These are phyloP conservation scores for Populus euphratica DNA, from an alignment of 345 rosid genomes.

Conservation along the genomic window DNA sequence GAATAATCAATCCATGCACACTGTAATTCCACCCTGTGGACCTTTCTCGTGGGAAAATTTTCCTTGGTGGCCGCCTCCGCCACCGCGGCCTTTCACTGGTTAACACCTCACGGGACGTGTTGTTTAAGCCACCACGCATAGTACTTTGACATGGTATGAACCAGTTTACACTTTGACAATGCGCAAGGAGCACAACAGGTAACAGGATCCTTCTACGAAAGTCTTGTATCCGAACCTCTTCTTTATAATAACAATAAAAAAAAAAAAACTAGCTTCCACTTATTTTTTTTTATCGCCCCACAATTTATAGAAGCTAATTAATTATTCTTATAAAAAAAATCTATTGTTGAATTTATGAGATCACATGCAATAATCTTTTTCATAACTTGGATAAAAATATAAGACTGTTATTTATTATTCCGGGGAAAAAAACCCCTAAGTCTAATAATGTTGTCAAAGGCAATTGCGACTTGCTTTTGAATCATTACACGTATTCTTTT, in stretches of 20 bases:
- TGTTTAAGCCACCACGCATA: not conserved
- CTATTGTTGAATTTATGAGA: not conserved
- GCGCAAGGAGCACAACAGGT: too few relatives aligned
- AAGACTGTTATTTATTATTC: too few relatives aligned
- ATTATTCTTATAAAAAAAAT: not conserved
- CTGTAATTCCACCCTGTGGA: not conserved
- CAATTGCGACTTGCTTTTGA: not conserved
- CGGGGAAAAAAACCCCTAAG: too few relatives aligned
- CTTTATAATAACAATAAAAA: too few relatives aligned
- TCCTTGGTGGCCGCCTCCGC: not conserved
- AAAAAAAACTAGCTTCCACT: not conserved
- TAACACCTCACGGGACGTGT: not conserved
- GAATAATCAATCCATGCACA: not conserved
- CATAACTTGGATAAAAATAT: too few relatives aligned
- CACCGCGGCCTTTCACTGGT: not conserved
- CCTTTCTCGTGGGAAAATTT: too few relatives aligned
- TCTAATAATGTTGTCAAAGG: not conserved
- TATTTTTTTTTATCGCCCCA: not conserved
- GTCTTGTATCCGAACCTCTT: too few relatives aligned
- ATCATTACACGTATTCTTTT: not conserved
- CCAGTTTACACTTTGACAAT: too few relatives aligned
- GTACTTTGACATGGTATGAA: not conserved
- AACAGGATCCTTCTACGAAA: too few relatives aligned
- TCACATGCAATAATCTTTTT: too few relatives aligned
- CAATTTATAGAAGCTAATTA: not conserved